These are phyloP conservation scores for Trametes hirsuta DNA, from an alignment of 1,284 basidiomycete genomes.

Conservation along the genomic window DNA sequence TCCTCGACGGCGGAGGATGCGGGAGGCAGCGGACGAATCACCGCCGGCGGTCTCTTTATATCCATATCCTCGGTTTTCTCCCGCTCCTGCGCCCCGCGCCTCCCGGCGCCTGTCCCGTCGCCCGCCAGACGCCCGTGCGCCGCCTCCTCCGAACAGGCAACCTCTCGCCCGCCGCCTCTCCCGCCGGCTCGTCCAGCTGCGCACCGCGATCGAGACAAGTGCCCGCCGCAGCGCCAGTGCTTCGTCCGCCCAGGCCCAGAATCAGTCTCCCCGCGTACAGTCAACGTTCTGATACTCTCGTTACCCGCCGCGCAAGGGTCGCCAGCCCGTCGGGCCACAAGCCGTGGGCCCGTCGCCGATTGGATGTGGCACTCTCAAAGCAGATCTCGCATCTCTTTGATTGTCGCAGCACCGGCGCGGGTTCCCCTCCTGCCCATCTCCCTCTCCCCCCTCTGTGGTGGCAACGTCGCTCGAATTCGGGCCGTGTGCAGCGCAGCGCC, in stretches of 20 bases:
- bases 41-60: conserved; percentile 19
- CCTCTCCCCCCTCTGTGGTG: not conserved
- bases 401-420: conserved; percentile 10
- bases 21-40: too few species aligned
- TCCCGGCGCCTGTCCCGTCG: not conserved
- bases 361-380: conserved; percentile 1
- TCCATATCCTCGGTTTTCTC: conserved; percentile 4
- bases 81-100: not conserved
- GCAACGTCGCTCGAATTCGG: conserved; percentile 2
- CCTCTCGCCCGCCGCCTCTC: not conserved
- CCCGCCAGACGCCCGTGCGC: conserved; percentile 3
- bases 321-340: not conserved
- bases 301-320: too few species aligned
- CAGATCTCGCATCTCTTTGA: conserved; percentile 4
- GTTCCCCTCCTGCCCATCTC: not conserved
- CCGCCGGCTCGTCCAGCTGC: not conserved
- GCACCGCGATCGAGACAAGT: not conserved
- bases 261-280: not conserved
- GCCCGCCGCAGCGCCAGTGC: not conserved
- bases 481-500: not conserved
- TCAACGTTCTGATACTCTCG: not conserved
- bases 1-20: too few species aligned
- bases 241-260: not conserved
- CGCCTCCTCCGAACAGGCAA: not conserved
- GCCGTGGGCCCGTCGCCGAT: conserved; percentile 1